Evolutionary conservation across 495 filamentous ascomycete genomes (phyloP), one percentile per base, ranked within the genome.

Genomic region (Aspergillus bertholletiae): DNA sequence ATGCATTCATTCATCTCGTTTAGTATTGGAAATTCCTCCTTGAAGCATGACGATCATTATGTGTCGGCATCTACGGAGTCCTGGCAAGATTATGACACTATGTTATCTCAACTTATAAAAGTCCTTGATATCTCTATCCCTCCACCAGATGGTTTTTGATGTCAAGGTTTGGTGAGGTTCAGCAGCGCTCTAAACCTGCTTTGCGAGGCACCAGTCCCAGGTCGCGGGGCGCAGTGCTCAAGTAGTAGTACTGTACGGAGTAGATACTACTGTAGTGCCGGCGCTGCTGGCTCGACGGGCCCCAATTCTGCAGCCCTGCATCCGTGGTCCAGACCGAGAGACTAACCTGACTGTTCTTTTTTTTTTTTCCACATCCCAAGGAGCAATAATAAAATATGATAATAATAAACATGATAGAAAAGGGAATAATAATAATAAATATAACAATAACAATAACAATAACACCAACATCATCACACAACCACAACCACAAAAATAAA

Each of bases 251-350:
- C n/a, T n/a, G n/a, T n/a, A n/a, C n/a, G n/a, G n/a, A n/a, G n/a
- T n/a, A n/a, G n/a, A n/a, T n/a, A n/a, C n/a, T n/a, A n/a, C n/a
- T n/a, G n/a, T 22, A 43, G 39, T 20, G 17, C 11, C 39, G 17
- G 18, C 18, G 7, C 7, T 43, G 39, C 34, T 37, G 39, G 8
- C 22, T 40, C 37, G 37, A 40, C 17, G 48, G 37, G 26, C 30
- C 20, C 50, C 43, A 49, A 58, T 52, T 57, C 55, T 57, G 55
- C 55, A 54, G 51, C 56, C 56, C 51, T 59, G 52, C 50, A 59
- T 48, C 50, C 44, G 51, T 56, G 55, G 59, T 54, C 60, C 59
- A 62, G 60, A 58, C 53, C 55, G 47, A 21, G 47, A 21, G 51
- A 46, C 48, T 51, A 28, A 20, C 40, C 34, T 43, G 46, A 41